Evolutionary conservation across 2,329 filamentous ascomycete species (phyloP), one percentile per base, ranked within the genome.

Genomic region (Aspergillus tamarii): DNA sequence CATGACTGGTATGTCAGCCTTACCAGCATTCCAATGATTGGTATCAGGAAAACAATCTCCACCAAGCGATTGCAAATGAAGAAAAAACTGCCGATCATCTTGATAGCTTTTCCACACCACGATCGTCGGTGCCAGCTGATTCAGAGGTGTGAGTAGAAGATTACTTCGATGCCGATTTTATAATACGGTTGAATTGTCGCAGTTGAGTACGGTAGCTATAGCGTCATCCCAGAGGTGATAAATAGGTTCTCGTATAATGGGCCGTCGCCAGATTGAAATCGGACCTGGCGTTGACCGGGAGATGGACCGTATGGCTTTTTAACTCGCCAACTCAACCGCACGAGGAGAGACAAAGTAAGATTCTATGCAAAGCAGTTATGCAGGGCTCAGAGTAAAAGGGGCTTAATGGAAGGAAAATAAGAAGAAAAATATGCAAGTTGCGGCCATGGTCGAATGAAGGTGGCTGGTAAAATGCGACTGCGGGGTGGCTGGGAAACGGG

Each of bases 41-140:
- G 87, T 66, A 89, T 86, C 69, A 89, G 77, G 52, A 86, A 88
- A 77, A 87, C 71, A 77, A 89, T 84, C 75, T 90, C 81, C 74
- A 84, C 80, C 73, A 88, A 71, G 64, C 87, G 84, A 82, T 85
- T 88, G 75, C 84, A 84, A 76, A 85, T 82, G 81, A 89, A 89
- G 70, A 88, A 84, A 55, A 89, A 71, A 63, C 86, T 85, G 66
- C 78, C 80, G 65, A 84, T 76, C 81, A 84, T 83, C 61, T 75
- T 80, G 76, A 21, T 66, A 59, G 57, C n/a, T 66, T 52, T 55
- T 64, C 54, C 54, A 36, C n/a, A 48, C 41, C 23, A 57, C 43
- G 55, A 61, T 41, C 50, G 28, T 8, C 34, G 4, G 28, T 57
- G 28, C 60, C 39, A 26, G 41, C 30, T 32, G 36, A 48, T 53